phyloP scores from a whole-genome alignment of 2,329 filamentous ascomycete species.

The Aspergillus fischeri region DNA sequence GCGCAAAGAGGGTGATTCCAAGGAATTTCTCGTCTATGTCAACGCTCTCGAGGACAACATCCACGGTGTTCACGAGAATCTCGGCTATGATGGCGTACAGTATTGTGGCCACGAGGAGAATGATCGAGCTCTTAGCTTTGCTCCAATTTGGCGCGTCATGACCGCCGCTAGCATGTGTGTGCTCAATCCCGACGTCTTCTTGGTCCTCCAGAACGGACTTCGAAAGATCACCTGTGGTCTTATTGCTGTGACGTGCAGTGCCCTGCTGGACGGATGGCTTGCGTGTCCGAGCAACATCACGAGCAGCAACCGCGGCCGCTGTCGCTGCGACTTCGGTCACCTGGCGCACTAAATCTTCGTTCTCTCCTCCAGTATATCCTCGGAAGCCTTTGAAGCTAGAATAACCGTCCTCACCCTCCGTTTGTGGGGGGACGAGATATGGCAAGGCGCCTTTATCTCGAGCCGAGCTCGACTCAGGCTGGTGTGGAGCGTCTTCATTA shows the following conservation, averaged over 20 bases:
- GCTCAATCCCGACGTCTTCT: slow-evolving; percentile 45
- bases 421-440: slow-evolving; percentile 74
- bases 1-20: slow-evolving; percentile 90
- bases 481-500: slow-evolving; percentile 32
- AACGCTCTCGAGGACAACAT: slow-evolving; percentile 86
- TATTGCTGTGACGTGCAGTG: slow-evolving; percentile 29
- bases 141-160: slow-evolving; percentile 99
- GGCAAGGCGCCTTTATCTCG: slow-evolving; percentile 44
- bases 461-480: slow-evolving; percentile 18
- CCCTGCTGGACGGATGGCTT: slow-evolving; percentile 44
- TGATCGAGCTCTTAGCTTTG: slow-evolving; percentile 80
- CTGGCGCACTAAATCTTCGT: slow-evolving; percentile 73
- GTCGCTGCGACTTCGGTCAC: slow-evolving; percentile 93
- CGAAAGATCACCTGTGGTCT: slow-evolving; percentile 32
- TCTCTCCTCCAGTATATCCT: slow-evolving; percentile 77
- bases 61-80: slow-evolving; percentile 93
- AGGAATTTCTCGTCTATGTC: slow-evolving; percentile 96
- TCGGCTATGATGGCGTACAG: slow-evolving; percentile 97
- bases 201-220: slow-evolving; percentile 41
- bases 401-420: slow-evolving; percentile 40
- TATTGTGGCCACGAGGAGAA: slow-evolving; percentile 81
- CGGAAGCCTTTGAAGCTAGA: slow-evolving; percentile 38
- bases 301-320: slow-evolving; percentile 78
- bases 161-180: slow-evolving; percentile 57
- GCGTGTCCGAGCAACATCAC: slow-evolving; percentile 61